Percentiles rank a stretch among this genome's conserved stretches.
phyloP scores from a whole-genome alignment of 371 early-diverging fungal genomes.

The Zopfochytrium polystomum region DNA sequence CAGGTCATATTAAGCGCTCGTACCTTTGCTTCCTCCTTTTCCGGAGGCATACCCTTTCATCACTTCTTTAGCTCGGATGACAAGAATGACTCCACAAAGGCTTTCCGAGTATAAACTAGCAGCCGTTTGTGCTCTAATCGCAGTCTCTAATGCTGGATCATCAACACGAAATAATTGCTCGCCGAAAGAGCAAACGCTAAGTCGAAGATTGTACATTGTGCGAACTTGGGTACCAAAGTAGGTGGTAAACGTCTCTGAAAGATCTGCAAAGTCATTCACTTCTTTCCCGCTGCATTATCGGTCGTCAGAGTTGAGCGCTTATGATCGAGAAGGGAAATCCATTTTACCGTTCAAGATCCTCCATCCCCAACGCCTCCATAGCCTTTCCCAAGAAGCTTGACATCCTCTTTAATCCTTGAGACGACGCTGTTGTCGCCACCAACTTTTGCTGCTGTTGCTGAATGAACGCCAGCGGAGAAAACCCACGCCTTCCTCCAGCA shows the following conservation, averaged over 20 bases:
- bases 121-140: slow-evolving; percentile 69
- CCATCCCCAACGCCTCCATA: slow-evolving; percentile 55
- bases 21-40: slow-evolving; percentile 63
- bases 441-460: slow-evolving; percentile 70
- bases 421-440: slow-evolving; percentile 36
- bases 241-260: slow-evolving; percentile 73
- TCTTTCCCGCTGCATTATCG: too few species aligned
- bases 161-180: too few species aligned
- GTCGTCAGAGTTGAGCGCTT: too few species aligned
- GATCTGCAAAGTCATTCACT: too few species aligned
- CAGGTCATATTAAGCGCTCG: too few species aligned
- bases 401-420: slow-evolving; percentile 48
- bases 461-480: slow-evolving; percentile 63
- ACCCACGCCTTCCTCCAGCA: slow-evolving; percentile 37
- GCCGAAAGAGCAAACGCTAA: slow-evolving; percentile 48
- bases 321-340: too few species aligned
- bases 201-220: slow-evolving; percentile 65
- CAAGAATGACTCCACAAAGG: slow-evolving; percentile 61
- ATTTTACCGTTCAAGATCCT: too few species aligned
- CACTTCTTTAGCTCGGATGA: slow-evolving; percentile 57
- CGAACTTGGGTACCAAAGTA: slow-evolving; percentile 71
- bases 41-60: slow-evolving; percentile 46
- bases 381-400: slow-evolving; percentile 70
- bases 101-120: slow-evolving; percentile 65
- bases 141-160: slow-evolving; percentile 35